phyloP scores from a whole-genome alignment of 2,329 filamentous ascomycete genomes.

The Didymella arachidicola region DNA sequence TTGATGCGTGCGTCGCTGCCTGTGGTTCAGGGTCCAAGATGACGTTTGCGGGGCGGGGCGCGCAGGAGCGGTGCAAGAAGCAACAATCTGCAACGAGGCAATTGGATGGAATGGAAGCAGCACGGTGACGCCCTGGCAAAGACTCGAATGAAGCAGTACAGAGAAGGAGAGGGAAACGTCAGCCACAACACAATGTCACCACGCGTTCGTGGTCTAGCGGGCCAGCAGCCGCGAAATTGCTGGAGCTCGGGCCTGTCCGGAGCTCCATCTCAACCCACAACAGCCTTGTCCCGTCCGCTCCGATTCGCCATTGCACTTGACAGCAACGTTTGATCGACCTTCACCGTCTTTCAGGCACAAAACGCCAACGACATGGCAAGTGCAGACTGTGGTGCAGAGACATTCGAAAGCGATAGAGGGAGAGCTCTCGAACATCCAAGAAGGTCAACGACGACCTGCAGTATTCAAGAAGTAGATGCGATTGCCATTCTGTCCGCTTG shows the following conservation, averaged over 20 bases:
- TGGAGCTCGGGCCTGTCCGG: constrained; percentile 24
- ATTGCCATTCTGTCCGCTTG: not conserved
- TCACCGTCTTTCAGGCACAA: not conserved
- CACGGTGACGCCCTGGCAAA: constrained; percentile 7
- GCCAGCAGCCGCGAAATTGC: constrained; percentile 23
- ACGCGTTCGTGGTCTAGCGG: constrained; percentile 23
- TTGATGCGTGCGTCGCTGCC: constrained; percentile 24
- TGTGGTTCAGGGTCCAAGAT: constrained; percentile 30
- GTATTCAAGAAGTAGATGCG: not conserved
- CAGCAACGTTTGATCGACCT: constrained; percentile 13
- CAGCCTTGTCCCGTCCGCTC: constrained; percentile 8
- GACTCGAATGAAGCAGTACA: constrained; percentile 8
- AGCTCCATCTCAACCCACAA: constrained; percentile 23
- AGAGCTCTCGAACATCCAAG: not conserved
- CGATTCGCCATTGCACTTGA: constrained; percentile 14
- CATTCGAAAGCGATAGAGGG: not conserved
- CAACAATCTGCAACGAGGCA: constrained; percentile 19
- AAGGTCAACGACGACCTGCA: not conserved
- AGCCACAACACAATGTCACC: constrained; percentile 25
- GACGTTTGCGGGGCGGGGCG: constrained; percentile 30
- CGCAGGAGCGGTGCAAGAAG: constrained; percentile 23
- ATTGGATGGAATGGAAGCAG: constrained; percentile 1
- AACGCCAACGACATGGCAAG: not conserved
- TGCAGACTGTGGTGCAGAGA: not conserved
- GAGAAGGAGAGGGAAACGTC: constrained; percentile 22